Evolutionary conservation across 345 rosid species (phyloP), one percentile per base, ranked within the genome.

Genomic region (Iberis pinnata): DNA sequence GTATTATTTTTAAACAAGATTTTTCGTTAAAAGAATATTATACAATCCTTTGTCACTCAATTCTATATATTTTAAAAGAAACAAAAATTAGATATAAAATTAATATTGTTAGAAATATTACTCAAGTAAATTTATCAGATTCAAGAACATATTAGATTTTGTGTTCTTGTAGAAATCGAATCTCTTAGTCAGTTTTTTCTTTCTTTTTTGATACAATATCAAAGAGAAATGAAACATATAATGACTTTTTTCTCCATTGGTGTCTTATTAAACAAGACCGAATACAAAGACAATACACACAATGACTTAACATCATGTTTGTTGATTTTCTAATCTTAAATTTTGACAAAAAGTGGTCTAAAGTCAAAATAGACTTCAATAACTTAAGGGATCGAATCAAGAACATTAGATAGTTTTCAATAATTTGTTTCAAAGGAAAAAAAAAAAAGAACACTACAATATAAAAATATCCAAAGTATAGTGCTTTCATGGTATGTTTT

Each of bases 291-390:
- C n/a, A n/a, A n/a, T n/a, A n/a, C n/a, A n/a, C n/a, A n/a, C n/a
- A n/a, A n/a, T n/a, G n/a, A n/a, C n/a, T n/a, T n/a, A n/a, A n/a
- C n/a, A n/a, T 22, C 25, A 47, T 39, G 19, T 18, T 41, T 42
- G 31, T 22, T 12, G 25, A 29, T 53, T 53, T 53, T 36, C 7
- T 14, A 45, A 46, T 24, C 18, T 49, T 18, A n/a, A 12, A 25
- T 35, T 7, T 51, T 10, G 10, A 61, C 12, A n/a, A 32, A 26
- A 63, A 26, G 14, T 29, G 26, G 20, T 2, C 3, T 6, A 18
- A 62, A 44, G 24, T 38, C 12, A 26, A 45, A 29, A 29, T 31
- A 43, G 40, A 54, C 22, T 49, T n/a, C 42, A 54, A 3, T 22
- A 54, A 18, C 54, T 45, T 13, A 24, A 18, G 26, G 6, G 15